These are phyloP conservation scores for Russula sp. DNA, from an alignment of 768 basidiomycete genomes.

Conservation along the genomic window DNA sequence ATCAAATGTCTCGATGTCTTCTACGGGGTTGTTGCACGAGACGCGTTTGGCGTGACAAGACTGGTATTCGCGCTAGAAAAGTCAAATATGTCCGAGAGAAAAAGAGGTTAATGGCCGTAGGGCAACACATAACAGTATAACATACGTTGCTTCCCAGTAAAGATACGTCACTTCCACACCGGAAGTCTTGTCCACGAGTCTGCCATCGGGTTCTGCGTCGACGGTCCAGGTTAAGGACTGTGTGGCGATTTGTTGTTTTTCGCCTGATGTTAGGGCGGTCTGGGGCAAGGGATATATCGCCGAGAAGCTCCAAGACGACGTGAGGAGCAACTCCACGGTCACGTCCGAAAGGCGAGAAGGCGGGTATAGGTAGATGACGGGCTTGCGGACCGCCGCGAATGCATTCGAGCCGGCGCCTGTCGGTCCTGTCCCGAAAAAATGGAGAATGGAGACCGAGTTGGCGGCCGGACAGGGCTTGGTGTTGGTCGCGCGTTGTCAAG, in stretches of 20 bases:
- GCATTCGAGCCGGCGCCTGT: rapidly evolving
- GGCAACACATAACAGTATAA: not conserved
- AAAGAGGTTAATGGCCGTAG: not conserved
- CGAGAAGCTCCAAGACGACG: slow-evolving; percentile 14
- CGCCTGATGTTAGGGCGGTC: not conserved
- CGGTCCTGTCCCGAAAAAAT: not conserved
- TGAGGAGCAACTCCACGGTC: slow-evolving; percentile 8
- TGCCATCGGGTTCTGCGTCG: slow-evolving; percentile 19
- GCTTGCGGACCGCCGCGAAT: slow-evolving; percentile 5
- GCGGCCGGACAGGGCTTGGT: not conserved
- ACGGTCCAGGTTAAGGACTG: slow-evolving; percentile 18
- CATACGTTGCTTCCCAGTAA: slow-evolving; percentile 22
- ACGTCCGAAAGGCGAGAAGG: slow-evolving; percentile 13
- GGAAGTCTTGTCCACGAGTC: slow-evolving; percentile 11
- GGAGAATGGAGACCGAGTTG: not conserved
- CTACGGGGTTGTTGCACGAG: slow-evolving; percentile 1
- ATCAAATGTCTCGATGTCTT: slow-evolving; percentile 10
- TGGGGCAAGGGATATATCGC: slow-evolving; percentile 11
- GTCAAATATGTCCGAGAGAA: not conserved
- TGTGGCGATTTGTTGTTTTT: not conserved
- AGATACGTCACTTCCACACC: slow-evolving; percentile 20
- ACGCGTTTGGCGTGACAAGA: not conserved
- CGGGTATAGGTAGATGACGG: slow-evolving; percentile 21
- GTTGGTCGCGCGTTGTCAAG: not conserved
- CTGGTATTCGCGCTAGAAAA: not conserved